These are phyloP conservation scores for Yamagishiella unicocca DNA, from an alignment of 139 green algal species.

Conservation along the genomic window DNA sequence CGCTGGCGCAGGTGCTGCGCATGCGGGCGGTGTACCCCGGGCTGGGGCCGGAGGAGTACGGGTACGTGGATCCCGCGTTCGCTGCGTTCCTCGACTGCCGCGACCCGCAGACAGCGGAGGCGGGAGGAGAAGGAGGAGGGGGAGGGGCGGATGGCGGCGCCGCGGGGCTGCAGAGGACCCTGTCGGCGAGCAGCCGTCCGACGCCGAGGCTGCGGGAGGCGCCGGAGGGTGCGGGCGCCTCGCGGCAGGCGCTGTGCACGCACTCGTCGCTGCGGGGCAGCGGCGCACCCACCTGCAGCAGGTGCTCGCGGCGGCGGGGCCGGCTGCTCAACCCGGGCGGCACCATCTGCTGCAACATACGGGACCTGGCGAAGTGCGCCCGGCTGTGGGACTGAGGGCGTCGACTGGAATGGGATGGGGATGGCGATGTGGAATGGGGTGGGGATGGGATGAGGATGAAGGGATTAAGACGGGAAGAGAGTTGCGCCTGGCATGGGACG, in stretches of 20 bases:
- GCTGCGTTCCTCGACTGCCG: slow-evolving; percentile 36
- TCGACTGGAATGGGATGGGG: no score
- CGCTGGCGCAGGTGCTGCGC: slow-evolving; percentile 48
- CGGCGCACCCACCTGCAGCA: background rate
- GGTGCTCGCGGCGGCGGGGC: slow-evolving; percentile 6
- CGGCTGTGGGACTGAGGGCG: slow-evolving; percentile 44
- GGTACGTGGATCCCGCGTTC: slow-evolving; percentile 20
- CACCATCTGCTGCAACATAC: slow-evolving; percentile 33
- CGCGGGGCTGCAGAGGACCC: background rate
- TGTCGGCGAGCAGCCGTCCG: background rate
- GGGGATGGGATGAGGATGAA: background rate
- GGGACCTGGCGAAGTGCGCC: slow-evolving; percentile 36
- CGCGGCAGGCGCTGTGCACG: slow-evolving; percentile 20
- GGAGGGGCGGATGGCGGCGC: no score
- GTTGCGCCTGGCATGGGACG: no score
- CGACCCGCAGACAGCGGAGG: background rate
- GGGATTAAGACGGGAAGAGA: no score
- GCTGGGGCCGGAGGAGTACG: slow-evolving; percentile 40
- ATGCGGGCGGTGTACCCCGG: slow-evolving; percentile 20
- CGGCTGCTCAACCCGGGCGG: slow-evolving; percentile 42
- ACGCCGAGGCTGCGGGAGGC: background rate
- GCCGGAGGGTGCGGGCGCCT: background rate
- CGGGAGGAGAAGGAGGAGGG: no score
- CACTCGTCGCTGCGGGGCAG: background rate
- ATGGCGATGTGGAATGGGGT: background rate